These are phyloP conservation scores for Claviceps monticola DNA, from an alignment of 2,329 filamentous ascomycete genomes.

Conservation along the genomic window DNA sequence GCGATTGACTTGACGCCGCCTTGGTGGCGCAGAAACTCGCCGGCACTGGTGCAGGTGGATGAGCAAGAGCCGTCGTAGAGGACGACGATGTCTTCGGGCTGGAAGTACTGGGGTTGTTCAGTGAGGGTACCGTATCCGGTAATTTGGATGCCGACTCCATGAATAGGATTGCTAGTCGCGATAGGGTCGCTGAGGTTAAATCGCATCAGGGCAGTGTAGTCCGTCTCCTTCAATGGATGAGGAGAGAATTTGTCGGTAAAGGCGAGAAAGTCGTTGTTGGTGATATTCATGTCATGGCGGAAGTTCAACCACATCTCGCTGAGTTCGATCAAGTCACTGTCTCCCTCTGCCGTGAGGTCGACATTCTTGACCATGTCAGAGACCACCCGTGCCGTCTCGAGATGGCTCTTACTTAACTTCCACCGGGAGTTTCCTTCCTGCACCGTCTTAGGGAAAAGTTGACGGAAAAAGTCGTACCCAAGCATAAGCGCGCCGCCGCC, in stretches of 20 bases:
- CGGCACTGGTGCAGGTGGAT: slow-evolving; percentile 43
- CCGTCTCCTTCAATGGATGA: slow-evolving; percentile 30
- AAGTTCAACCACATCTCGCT: slow-evolving; percentile 39
- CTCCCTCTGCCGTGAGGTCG: slow-evolving; percentile 30
- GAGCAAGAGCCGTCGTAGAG: slow-evolving; percentile 46
- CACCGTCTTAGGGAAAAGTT: slow-evolving; percentile 30
- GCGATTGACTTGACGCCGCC: slow-evolving; percentile 38
- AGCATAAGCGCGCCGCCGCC: slow-evolving; percentile 43
- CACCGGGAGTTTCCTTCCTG: slow-evolving; percentile 24
- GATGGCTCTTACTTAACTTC: slow-evolving; percentile 26
- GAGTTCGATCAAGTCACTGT: slow-evolving; percentile 20
- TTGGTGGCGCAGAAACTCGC: slow-evolving; percentile 37
- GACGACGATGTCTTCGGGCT: slow-evolving; percentile 42
- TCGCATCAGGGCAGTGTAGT: slow-evolving; percentile 39
- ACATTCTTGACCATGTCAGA: slow-evolving; percentile 28
- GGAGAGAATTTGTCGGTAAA: slow-evolving; percentile 31
- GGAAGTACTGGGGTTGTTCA: slow-evolving; percentile 36
- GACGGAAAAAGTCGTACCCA: slow-evolving; percentile 49
- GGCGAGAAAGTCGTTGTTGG: slow-evolving; percentile 34
- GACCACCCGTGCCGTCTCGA: slow-evolving; percentile 29
- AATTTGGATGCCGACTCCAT: slow-evolving; percentile 16
- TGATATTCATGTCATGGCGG: slow-evolving; percentile 34
- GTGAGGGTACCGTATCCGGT: slow-evolving; percentile 28
- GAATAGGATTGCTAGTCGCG: slow-evolving; percentile 17
- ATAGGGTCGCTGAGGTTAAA: slow-evolving; percentile 33